Evolutionary conservation across 2,329 filamentous ascomycete species (phyloP).

Genomic region (Ceratocystis alfenasii): DNA sequence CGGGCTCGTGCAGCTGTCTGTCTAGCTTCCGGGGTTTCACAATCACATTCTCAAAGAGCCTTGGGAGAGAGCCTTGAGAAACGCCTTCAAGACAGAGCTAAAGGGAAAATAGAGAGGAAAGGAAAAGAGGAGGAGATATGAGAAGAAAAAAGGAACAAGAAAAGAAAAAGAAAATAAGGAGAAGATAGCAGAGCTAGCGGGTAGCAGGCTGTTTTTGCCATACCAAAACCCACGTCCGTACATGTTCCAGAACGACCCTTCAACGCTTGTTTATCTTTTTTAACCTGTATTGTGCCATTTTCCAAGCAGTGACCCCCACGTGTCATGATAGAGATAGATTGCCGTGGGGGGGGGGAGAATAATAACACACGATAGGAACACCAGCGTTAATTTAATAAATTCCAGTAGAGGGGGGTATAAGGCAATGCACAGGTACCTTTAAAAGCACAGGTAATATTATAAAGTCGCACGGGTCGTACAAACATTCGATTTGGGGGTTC

Average conservation of each 20-base stretch:
- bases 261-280: conserved; percentile 11
- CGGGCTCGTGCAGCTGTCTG: background rate
- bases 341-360: background rate
- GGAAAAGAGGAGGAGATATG: background rate
- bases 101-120: background rate
- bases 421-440: too few species aligned
- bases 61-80: background rate
- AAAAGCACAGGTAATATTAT: too few species aligned
- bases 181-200: background rate
- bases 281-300: conserved; percentile 3
- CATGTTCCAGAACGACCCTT: background rate
- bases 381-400: too few species aligned
- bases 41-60: background rate
- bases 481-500: background rate
- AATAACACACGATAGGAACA: background rate
- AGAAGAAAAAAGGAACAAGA: background rate
- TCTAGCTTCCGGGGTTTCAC: background rate
- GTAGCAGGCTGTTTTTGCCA: background rate
- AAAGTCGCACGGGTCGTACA: background rate
- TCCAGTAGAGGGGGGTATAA: too few species aligned
- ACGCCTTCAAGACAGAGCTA: background rate
- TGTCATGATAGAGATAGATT: conserved; percentile 5
- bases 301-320: background rate
- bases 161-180: background rate
- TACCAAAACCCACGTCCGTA: background rate